Evolutionary conservation across 139 green algal genomes (phyloP), one percentile per base, ranked within the genome.

Genomic region (Chlorella sp.): DNA sequence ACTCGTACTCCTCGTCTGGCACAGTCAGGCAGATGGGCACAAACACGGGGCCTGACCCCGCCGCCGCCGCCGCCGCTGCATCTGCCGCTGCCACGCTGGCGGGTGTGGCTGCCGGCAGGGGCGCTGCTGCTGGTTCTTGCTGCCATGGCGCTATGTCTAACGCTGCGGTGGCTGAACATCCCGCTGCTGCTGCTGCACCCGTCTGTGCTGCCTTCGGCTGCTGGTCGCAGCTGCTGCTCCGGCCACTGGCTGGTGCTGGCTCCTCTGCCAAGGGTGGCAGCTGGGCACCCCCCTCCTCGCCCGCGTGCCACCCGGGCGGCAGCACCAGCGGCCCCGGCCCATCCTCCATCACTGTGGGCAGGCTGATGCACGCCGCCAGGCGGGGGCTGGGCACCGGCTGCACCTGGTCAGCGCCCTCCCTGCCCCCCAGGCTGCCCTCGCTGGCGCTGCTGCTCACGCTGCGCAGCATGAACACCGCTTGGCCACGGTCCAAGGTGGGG

Each of bases 11-110:
- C 1, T 58, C 69, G 44, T 90, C 85, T 36, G 87, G 84, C 87
- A 95, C 91, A 28, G 76, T 62, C 30, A 95, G 85, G 48, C 94
- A 85, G 14, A 95, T 88, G 0, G 92, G 92, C 34, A 95, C 92
- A 86, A 95, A 95, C 34, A 95, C 85, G 9, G 92, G 92, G 0
- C 87, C 79, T 3, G 62, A 32, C 41, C 68, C 70, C 36, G 54
- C 78, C 3, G 67, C 67, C 16, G 80, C 67, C 24, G 80, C 80
- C 19, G 80, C 80, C 17, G 80, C 68, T 1, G 67, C 67, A 22
- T 84, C 79, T 43, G 81, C 81, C 22, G 51, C 81, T 19, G 81
- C 79, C 7, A 73, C 41, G 41, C 77, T 83, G 30, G 38, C 38
- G 11, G 51, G 51, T 24, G 9, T 2, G 11, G 51, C 24, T 24